These are phyloP conservation scores for Daedalea quercina DNA, from an alignment of 768 basidiomycete species.

Conservation along the genomic window DNA sequence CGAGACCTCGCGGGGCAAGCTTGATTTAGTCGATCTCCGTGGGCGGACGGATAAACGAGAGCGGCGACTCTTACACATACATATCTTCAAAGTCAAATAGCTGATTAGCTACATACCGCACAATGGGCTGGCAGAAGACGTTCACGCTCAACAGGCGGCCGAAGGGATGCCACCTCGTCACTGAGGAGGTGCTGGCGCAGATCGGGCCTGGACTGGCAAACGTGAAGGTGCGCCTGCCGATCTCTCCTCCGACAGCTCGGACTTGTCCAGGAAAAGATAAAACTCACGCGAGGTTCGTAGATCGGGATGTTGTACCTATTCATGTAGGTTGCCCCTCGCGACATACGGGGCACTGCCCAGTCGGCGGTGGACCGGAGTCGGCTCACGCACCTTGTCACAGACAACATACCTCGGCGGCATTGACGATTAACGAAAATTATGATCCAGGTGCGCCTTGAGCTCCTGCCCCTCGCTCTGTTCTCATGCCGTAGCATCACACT, in stretches of 20 bases:
- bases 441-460: conserved; percentile 58
- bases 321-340: conserved; percentile 45
- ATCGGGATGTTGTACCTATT: conserved; percentile 87
- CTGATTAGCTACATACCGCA: no score
- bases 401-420: conserved; percentile 72
- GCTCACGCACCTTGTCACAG: conserved; percentile 22
- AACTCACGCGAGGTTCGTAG: conserved; percentile 26
- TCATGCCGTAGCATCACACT: no score
- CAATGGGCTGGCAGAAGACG: conserved; percentile 88
- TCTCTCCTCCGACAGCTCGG: conserved; percentile 3
- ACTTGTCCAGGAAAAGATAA: neutral
- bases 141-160: conserved; percentile 51
- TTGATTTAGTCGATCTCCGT: no score
- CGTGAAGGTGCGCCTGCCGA: conserved; percentile 43
- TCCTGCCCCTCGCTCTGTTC: no score
- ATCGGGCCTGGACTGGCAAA: conserved; percentile 64
- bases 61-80: no score
- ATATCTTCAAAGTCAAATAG: no score
- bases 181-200: conserved; percentile 61
- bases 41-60: no score
- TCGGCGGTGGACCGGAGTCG: neutral
- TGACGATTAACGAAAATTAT: conserved; percentile 87
- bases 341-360: neutral
- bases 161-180: conserved; percentile 81
- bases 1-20: no score